Percentiles rank a stretch among this genome's conserved stretches.
phyloP scores from a whole-genome alignment of 1,139 yeast species.

The Hyphopichia fennica region DNA sequence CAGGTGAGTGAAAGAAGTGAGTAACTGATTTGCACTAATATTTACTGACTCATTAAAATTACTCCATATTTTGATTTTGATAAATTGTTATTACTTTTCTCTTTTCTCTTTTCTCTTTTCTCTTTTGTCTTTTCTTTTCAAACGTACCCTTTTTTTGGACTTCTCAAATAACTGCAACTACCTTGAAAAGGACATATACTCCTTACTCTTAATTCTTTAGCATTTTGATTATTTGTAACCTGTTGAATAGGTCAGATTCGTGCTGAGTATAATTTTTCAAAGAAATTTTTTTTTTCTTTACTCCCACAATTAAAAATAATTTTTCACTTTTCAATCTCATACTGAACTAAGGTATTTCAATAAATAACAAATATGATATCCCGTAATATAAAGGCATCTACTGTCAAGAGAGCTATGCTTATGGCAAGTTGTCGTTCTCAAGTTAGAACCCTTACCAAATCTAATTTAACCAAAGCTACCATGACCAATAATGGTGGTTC shows the following conservation, averaged over 20 bases:
- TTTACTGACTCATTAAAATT: slow-evolving; percentile 1
- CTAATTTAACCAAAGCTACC: slow-evolving; percentile 35
- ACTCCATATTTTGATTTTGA: slow-evolving; percentile 1
- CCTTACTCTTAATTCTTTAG: too few relatives aligned
- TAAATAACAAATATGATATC: slow-evolving; percentile 4
- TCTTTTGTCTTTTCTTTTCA: background rate
- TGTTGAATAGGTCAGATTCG: background rate
- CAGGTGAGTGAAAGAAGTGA: background rate
- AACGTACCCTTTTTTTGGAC: background rate
- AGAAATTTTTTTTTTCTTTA: background rate
- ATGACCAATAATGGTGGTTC: slow-evolving; percentile 19
- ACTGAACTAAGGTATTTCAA: background rate
- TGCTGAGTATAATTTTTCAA: too few relatives aligned
- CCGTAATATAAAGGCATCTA: slow-evolving; percentile 10
- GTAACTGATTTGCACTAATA: background rate
- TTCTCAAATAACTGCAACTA: too few relatives aligned
- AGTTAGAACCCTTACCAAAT: slow-evolving; percentile 33
- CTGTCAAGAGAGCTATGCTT: slow-evolving; percentile 7
- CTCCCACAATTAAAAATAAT: too few relatives aligned
- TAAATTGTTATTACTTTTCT: background rate
- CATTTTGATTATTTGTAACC: background rate
- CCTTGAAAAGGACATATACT: too few relatives aligned
- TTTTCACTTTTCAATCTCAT: background rate
- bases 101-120: background rate
- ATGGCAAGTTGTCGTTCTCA: slow-evolving; percentile 11